Conservation (phyloP, 2,329 filamentous ascomycete genomes). For the Aspergillus pseudoterreus region DNA sequence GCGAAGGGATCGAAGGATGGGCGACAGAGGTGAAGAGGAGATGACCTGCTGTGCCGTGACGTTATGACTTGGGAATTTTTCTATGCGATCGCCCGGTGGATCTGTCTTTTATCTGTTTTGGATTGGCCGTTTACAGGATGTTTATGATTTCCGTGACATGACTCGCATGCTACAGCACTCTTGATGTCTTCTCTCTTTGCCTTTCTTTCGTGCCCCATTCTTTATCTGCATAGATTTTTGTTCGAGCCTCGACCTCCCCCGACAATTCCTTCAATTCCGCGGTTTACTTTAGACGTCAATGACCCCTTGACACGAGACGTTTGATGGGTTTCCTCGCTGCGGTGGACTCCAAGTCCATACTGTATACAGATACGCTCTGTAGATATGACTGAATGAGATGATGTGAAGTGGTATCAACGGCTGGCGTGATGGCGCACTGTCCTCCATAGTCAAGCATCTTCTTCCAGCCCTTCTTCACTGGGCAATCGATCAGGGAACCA, state of each 20-base stretch:
- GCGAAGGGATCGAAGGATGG: slow-evolving; percentile 94
- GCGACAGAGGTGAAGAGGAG: slow-evolving; percentile 81
- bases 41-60: slow-evolving; percentile 34
- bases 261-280: not conserved
- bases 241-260: not conserved
- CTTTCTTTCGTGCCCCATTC: not conserved
- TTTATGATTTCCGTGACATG: slow-evolving; percentile 30
- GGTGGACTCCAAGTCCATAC: not conserved
- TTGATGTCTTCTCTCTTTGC: slow-evolving; percentile 3
- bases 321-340: not conserved
- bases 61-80: slow-evolving; percentile 11
- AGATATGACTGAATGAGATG: slow-evolving; percentile 6
- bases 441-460: not conserved
- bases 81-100: slow-evolving; percentile 19
- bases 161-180: slow-evolving; percentile 10
- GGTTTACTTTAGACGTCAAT: not conserved
- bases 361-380: not conserved
- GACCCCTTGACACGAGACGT: not conserved
- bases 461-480: slow-evolving; percentile 37
- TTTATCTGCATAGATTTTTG: not conserved
- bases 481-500: slow-evolving; percentile 51
- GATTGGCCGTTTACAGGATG: slow-evolving; percentile 20
- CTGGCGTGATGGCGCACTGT: slow-evolving; percentile 1
- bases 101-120: slow-evolving; percentile 25
- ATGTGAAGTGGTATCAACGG: not conserved